These are phyloP conservation scores for Neurospora sp. DNA, from an alignment of 495 filamentous ascomycete species.

Conservation along the genomic window DNA sequence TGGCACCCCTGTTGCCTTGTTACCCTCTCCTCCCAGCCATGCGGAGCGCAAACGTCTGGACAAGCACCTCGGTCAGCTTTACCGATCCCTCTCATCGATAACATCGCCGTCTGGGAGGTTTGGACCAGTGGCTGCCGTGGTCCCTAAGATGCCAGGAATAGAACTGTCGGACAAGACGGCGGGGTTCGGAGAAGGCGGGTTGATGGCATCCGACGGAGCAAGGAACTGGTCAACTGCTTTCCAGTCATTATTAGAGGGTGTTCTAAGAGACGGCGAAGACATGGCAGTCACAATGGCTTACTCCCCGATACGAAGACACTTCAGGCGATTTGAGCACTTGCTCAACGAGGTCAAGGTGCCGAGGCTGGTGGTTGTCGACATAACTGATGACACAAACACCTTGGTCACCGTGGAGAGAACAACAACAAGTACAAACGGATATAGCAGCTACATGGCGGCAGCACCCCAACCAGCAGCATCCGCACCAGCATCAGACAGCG, in stretches of 20 bases:
- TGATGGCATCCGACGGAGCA: constrained; percentile 9
- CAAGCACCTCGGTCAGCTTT: constrained; percentile 24
- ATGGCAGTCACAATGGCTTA: constrained; percentile 35
- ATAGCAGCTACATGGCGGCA: background rate
- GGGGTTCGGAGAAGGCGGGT: background rate
- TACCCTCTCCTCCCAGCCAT: constrained; percentile 9
- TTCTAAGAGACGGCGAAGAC: constrained; percentile 35
- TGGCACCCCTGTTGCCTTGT: constrained; percentile 20
- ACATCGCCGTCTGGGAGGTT: constrained; percentile 29
- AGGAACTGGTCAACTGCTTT: constrained; percentile 36
- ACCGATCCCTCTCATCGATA: constrained; percentile 22
- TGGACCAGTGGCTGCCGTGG: constrained; percentile 25
- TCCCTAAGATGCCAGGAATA: constrained; percentile 2
- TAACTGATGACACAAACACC: constrained; percentile 22
- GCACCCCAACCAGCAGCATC: background rate
- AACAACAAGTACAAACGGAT: background rate
- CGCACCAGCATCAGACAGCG: background rate
- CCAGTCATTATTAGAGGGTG: constrained; percentile 31
- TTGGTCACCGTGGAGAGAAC: constrained; percentile 16
- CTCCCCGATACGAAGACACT: constrained; percentile 25
- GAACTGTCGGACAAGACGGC: background rate
- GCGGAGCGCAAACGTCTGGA: constrained; percentile 14
- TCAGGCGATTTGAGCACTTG: constrained; percentile 25
- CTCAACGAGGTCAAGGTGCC: constrained; percentile 28
- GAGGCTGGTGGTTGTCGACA: constrained; percentile 29